phyloP scores from a whole-genome alignment of 1,284 basidiomycete genomes.

The Peniophora sp. region DNA sequence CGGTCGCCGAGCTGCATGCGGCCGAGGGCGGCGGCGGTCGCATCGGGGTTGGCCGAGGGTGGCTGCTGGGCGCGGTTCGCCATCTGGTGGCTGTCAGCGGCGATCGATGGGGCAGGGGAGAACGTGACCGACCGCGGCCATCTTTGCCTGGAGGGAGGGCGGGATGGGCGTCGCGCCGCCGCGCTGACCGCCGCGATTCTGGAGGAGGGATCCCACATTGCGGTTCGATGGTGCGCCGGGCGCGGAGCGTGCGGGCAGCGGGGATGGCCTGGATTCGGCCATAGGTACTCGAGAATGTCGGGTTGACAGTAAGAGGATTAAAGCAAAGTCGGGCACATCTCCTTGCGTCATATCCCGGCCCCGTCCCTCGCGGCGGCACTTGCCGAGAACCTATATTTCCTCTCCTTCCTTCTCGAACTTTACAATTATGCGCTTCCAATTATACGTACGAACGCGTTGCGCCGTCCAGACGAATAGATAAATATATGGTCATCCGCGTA shows the following conservation, averaged over 20 bases:
- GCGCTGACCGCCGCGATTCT: slow-evolving; percentile 19
- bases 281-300: no score
- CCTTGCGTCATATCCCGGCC: background rate
- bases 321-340: background rate
- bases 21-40: slow-evolving; percentile 31
- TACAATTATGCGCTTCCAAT: no score
- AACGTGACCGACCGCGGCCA: slow-evolving; percentile 64
- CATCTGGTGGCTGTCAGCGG: slow-evolving; percentile 31
- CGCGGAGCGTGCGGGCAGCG: slow-evolving; percentile 17
- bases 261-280: slow-evolving; percentile 6
- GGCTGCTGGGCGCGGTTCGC: slow-evolving; percentile 39
- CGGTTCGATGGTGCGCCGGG: slow-evolving; percentile 13
- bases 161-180: slow-evolving; percentile 64
- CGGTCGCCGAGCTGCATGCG: slow-evolving; percentile 27
- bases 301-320: no score
- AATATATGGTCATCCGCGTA: no score
- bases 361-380: background rate
- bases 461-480: no score
- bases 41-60: slow-evolving; percentile 24
- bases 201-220: slow-evolving; percentile 33
- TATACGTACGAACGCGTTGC: no score
- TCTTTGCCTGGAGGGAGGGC: slow-evolving; percentile 86
- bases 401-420: background rate
- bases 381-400: background rate
- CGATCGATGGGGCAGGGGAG: slow-evolving; percentile 2